Base-by-base conservation (phyloP, 2,329 filamentous ascomycete species). In the Bipolaris victoriae region DNA sequence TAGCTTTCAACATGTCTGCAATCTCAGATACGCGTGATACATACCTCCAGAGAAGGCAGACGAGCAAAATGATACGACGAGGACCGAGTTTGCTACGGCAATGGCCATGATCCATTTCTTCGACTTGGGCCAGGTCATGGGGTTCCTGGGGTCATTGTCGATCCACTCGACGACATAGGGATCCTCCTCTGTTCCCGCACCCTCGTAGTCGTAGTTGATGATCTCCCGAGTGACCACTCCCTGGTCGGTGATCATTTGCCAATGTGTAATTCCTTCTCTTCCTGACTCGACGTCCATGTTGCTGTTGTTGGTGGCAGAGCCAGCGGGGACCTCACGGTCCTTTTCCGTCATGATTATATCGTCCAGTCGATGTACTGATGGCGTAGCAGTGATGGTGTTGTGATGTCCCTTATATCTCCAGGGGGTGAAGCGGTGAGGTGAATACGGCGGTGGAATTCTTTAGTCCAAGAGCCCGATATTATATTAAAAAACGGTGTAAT, bases 111-210 rank as follows among this genome's bases (percentile, higher is more conserved):
- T 61, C 78, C 78, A 79, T 60, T 81, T 81, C 64, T 74, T 77
- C 39, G 66, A 67, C 49, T 66, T 67, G 7, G 67, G 11, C 61
- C 76, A 80, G 11, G 61, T 67, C 73, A 80, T 75, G 0, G 79
- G 79, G 52, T 82, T 81, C 56, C 79, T 72, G 2, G 79, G 76
- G 55, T 82, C 80, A 45, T 79, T 75, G 18, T 78, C 74, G 54
- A 81, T 76, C 78, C 78, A 82, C 46, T 79, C 77, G 49, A 82
- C 77, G 9, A 80, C 68, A 57, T 75, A 80, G 1, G 79, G 79
- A 56, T 81, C 78, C 11, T 79, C 77, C 13, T 75, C 72, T 31
- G 79, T 81, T 49, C 79, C 79, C 3, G 70, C 68, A 22, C 79
- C 79, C 9, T 75, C 71, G 56, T 80, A 81, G 0, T 76, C 66